Conservation (phyloP, 768 basidiomycete species). For the Cyclocybe aegerita region DNA sequence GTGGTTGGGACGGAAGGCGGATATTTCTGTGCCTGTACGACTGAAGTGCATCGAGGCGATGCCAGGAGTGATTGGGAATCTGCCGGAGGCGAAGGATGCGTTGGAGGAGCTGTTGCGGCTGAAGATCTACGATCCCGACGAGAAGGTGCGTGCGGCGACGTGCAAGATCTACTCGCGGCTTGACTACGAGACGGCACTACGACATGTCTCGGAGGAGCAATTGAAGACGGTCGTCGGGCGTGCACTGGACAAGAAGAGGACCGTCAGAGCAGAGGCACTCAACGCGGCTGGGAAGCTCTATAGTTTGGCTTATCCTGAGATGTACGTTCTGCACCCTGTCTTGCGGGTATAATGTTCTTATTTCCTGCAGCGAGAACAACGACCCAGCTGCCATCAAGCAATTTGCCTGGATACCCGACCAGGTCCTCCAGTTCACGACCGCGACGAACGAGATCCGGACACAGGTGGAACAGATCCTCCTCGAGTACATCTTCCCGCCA, state of each 20-base stretch:
- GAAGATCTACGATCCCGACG: conserved; percentile 87
- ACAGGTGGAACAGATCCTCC: conserved; percentile 64
- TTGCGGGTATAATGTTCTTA: neutral
- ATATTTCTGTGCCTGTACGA: conserved; percentile 70
- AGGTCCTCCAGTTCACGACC: conserved; percentile 58
- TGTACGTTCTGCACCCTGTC: conserved; percentile 55
- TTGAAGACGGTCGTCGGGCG: conserved; percentile 68
- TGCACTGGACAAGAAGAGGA: conserved; percentile 78
- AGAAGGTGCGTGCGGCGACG: conserved; percentile 82
- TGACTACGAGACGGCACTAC: conserved; percentile 89
- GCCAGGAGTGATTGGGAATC: conserved; percentile 56
- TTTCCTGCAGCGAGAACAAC: conserved; percentile 65
- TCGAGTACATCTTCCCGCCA: conserved; percentile 81
- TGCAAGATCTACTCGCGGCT: conserved; percentile 81
- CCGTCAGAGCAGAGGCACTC: conserved; percentile 75
- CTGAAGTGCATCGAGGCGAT: conserved; percentile 76
- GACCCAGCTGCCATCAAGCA: conserved; percentile 71
- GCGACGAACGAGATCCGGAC: conserved; percentile 54
- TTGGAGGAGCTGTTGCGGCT: conserved; percentile 67
- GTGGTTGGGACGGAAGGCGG: conserved; percentile 80
- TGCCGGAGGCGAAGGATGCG: conserved; percentile 64
- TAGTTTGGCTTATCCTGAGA: conserved; percentile 81
- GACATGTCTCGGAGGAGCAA: conserved; percentile 68
- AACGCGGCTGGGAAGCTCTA: conserved; percentile 77
- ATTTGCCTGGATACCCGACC: conserved; percentile 92